Percentiles rank a stretch among this genome's conserved stretches.
These are phyloP conservation scores for Cladophialophora yegresii DNA, from an alignment of 2,329 filamentous ascomycete species.

Conservation along the genomic window DNA sequence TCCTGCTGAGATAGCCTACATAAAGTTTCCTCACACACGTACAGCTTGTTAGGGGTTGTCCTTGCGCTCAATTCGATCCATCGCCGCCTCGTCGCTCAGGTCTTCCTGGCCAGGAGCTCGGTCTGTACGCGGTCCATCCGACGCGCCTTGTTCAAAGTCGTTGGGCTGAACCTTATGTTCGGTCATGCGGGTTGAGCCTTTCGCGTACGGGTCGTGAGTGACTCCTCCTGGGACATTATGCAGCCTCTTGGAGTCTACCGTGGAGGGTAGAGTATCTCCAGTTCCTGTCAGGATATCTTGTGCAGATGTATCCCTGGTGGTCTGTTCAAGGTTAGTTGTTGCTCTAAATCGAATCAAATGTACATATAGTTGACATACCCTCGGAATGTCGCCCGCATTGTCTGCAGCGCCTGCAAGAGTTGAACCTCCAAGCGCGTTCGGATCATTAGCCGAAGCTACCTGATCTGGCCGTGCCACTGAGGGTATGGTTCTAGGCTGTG, in stretches of 20 bases:
- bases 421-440: conserved; percentile 43
- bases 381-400: conserved; percentile 53
- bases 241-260: conserved; percentile 46
- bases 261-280: conserved; percentile 44
- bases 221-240: conserved; percentile 38
- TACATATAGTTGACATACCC: conserved; percentile 37
- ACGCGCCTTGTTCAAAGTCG: conserved; percentile 44
- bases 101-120: conserved; percentile 40
- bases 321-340: conserved; percentile 14
- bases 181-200: conserved; percentile 44
- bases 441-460: conserved; percentile 41
- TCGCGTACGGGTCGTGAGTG: conserved; percentile 42
- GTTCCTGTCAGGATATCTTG: conserved; percentile 48
- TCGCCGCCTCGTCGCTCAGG: conserved; percentile 36
- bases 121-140: conserved; percentile 42
- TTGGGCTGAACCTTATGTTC: conserved; percentile 46
- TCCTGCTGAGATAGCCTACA: not conserved
- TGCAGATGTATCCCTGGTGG: conserved; percentile 41
- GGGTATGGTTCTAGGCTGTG: conserved; percentile 50
- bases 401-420: conserved; percentile 49
- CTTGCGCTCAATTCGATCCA: conserved; percentile 33
- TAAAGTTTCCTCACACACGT: not conserved
- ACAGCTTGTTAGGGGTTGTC: not conserved
- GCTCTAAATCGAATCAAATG: not conserved
- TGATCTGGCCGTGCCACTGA: conserved; percentile 54